Evolutionary conservation across 805 yeast genomes (phyloP).

Genomic region (Starmerella bombi): DNA sequence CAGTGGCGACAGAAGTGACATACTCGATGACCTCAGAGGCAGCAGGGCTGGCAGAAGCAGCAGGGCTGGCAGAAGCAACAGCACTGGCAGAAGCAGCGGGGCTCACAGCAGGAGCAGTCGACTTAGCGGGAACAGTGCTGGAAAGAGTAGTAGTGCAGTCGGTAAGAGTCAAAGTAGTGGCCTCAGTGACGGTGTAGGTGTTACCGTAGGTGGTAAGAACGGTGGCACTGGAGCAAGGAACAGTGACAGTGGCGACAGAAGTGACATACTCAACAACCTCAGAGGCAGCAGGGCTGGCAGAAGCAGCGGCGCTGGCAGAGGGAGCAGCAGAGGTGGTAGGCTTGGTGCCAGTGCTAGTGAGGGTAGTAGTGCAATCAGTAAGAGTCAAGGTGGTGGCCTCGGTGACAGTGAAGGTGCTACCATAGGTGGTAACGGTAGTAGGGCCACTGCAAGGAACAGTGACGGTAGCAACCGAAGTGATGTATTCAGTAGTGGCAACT

Average conservation of each 20-base stretch:
- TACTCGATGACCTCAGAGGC: background rate
- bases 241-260: slow-evolving; percentile 2
- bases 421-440: slow-evolving; percentile 46
- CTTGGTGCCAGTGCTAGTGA: slow-evolving; percentile 4
- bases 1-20: slow-evolving; percentile 3
- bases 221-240: background rate
- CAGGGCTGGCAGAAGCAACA: slow-evolving; percentile 2
- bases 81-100: slow-evolving; percentile 6
- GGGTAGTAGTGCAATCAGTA: slow-evolving; percentile 31
- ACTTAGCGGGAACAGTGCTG: too few species aligned
- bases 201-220: too few species aligned
- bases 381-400: slow-evolving; percentile 61
- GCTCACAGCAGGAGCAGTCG: slow-evolving; percentile 59
- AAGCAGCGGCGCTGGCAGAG: slow-evolving; percentile 1
- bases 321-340: slow-evolving; percentile 4
- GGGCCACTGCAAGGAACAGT: slow-evolving; percentile 50
- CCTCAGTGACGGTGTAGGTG: too few species aligned
- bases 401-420: slow-evolving; percentile 53
- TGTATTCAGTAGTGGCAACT: background rate
- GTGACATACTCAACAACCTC: background rate
- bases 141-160: slow-evolving; percentile 63
- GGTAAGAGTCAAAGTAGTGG: too few species aligned
- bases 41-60: slow-evolving; percentile 1
- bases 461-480: slow-evolving; percentile 5
- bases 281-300: slow-evolving; percentile 1